Evolutionary conservation across 345 rosid species (phyloP), one percentile per base, ranked within the genome.

Genomic region (Arabidopsis arenosa): DNA sequence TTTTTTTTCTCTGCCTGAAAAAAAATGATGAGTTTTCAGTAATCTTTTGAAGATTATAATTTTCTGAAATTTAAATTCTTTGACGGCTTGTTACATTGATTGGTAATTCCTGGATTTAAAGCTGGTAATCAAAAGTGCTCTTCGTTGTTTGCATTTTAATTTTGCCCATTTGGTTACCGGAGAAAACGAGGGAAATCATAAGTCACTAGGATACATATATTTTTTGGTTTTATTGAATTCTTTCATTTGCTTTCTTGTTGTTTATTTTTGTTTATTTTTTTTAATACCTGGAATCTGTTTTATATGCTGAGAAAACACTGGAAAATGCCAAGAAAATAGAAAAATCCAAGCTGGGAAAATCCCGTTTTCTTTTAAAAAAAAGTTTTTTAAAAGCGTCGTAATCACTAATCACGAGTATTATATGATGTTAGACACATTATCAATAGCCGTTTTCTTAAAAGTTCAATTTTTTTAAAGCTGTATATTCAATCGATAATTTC

Each of bases 391-490:
- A 49, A 13, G 13, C 13, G 62, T 51, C 53, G 45, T 8, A 6
- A 59, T 40, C 15, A 37, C 11, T 51, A 2, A 47, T 69, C 80
- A 69, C 58, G 51, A 53, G 70, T 54, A 62, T 54, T 58, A 48
- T 51, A 13, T 30, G 54, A 39, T 61, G 74, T 51, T 47, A 4
- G 67, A 35, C 33, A 59, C 35, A 39, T 47, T 12, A 63, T 18
- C 63, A 60, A 28, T 41, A 59, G 56, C 74, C 57, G 74, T 76
- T 69, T 47, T 53, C 43, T 35, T 26, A 21, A 74, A 39, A 45
- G 18, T 51, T 59, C 23, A 26, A 32, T 1, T 5, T 30, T 17
- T 28, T 64, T 1, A 28, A 28, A 15, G 48, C 32, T 65, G 40
- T 47, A 56, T 49, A 73, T 62, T 64, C 33, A 63, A 45, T 12